A percentile compares a stretch with the other conserved stretches of the same genome.
These are phyloP conservation scores for Phytophthora niederhauseri DNA, from an alignment of 352 stramenopile species.

Conservation along the genomic window DNA sequence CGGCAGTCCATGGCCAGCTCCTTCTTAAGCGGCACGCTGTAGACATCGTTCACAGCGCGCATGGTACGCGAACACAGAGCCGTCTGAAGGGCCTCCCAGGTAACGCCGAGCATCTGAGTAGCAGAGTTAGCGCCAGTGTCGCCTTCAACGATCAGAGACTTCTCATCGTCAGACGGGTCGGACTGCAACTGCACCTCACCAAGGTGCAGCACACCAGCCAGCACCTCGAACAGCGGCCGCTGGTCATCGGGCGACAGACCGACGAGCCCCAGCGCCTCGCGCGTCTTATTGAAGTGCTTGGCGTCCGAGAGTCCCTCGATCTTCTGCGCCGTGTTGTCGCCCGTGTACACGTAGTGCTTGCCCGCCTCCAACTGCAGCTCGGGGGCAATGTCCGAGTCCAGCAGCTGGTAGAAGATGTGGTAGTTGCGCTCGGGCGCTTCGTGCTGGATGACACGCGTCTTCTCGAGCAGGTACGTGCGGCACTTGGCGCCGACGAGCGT, in stretches of 20 bases:
- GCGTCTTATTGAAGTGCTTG: constrained; percentile 87
- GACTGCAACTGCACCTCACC: constrained; percentile 92
- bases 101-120: constrained; percentile 90
- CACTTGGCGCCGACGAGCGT: constrained; percentile 94
- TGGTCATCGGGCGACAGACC: constrained; percentile 88
- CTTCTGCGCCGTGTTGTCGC: constrained; percentile 63
- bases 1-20: constrained; percentile 92
- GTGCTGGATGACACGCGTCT: constrained; percentile 96
- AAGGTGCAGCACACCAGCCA: constrained; percentile 94
- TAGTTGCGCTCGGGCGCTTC: constrained; percentile 95
- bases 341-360: constrained; percentile 71
- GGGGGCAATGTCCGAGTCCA: constrained; percentile 58
- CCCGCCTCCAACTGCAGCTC: constrained; percentile 55
- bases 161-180: constrained; percentile 77
- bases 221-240: constrained; percentile 91
- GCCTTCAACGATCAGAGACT: constrained; percentile 63
- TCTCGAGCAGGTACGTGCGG: constrained; percentile 97
- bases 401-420: constrained; percentile 96
- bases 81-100: constrained; percentile 89
- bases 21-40: constrained; percentile 75
- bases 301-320: constrained; percentile 80
- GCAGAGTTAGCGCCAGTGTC: constrained; percentile 56
- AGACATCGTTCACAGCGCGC: constrained; percentile 69
- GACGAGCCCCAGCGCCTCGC: constrained; percentile 73
- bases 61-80: constrained; percentile 94